Evolutionary conservation across 129 eudicot genomes (phyloP).

Genomic region (Erigeron canadensis): DNA sequence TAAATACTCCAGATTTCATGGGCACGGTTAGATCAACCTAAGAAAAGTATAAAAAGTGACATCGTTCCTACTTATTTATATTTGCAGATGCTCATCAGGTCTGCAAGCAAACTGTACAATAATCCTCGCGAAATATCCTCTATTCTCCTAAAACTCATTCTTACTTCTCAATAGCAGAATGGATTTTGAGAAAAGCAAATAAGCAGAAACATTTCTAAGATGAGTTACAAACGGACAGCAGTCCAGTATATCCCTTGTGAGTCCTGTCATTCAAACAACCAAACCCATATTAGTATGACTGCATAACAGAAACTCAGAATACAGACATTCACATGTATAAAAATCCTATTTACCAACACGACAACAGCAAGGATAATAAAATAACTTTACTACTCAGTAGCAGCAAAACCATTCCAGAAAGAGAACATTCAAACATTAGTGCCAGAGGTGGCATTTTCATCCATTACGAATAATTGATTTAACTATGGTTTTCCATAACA

Average conservation of each 20-base stretch:
- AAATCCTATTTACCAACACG: not conserved
- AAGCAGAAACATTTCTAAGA: not conserved
- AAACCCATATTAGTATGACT: not conserved
- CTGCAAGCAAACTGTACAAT: slow-evolving; percentile 23
- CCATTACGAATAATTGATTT: no score
- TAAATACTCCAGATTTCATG: not conserved
- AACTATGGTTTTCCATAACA: no score
- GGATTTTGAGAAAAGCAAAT: slow-evolving; percentile 2
- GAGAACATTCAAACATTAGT: not conserved
- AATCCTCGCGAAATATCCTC: slow-evolving; percentile 18
- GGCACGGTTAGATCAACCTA: not conserved
- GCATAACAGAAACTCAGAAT: no score
- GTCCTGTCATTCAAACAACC: not conserved
- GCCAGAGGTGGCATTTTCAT: no score
- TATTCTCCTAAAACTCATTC: slow-evolving; percentile 23
- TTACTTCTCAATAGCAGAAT: not conserved
- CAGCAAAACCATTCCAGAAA: slow-evolving; percentile 6
- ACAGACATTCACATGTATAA: not conserved
- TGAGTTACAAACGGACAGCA: not conserved
- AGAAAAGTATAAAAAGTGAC: not conserved
- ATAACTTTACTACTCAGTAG: not conserved
- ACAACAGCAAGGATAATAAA: not conserved
- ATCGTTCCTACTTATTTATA: slow-evolving; percentile 28
- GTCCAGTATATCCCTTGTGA: not conserved
- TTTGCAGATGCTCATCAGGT: slow-evolving; percentile 20